phyloP scores from a whole-genome alignment of 2,329 filamentous ascomycete genomes.

The Sphaerulina musiva region DNA sequence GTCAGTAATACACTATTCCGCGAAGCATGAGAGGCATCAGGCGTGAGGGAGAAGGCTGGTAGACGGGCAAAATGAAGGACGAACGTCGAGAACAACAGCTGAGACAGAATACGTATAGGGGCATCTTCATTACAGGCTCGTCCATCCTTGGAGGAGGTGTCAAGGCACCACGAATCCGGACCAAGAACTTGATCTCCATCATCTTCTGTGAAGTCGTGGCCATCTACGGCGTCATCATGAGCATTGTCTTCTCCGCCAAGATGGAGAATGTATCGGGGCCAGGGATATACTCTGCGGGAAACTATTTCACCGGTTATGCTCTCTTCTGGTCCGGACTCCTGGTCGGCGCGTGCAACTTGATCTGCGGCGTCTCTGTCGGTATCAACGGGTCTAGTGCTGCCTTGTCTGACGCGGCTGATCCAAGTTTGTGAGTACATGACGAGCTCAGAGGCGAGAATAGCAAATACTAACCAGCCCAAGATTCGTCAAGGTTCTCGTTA shows the following conservation, averaged over 20 bases:
- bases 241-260: conserved; percentile 94
- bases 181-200: conserved; percentile 99
- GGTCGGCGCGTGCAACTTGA: conserved; percentile 89
- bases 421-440: conserved; percentile 62
- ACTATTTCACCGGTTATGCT: conserved; percentile 91
- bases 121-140: conserved; percentile 96
- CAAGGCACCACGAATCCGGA: conserved; percentile 92
- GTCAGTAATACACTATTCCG: conserved; percentile 44
- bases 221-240: conserved; percentile 99
- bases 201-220: conserved; percentile 99
- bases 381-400: conserved; percentile 98
- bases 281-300: conserved; percentile 63
- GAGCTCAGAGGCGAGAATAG: background rate
- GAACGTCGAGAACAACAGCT: conserved; percentile 8
- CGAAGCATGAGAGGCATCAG: background rate
- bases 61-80: background rate
- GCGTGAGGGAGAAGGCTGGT: conserved; percentile 5
- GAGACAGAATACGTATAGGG: conserved; percentile 53
- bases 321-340: conserved; percentile 94
- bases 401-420: conserved; percentile 88
- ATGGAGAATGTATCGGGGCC: conserved; percentile 60
- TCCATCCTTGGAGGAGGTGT: conserved; percentile 97
- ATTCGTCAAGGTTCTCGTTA: conserved; percentile 97
- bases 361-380: conserved; percentile 92
- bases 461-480: conserved; percentile 42